Conservation (phyloP, 2,329 filamentous ascomycete genomes). For the Hypomyces perniciosus region DNA sequence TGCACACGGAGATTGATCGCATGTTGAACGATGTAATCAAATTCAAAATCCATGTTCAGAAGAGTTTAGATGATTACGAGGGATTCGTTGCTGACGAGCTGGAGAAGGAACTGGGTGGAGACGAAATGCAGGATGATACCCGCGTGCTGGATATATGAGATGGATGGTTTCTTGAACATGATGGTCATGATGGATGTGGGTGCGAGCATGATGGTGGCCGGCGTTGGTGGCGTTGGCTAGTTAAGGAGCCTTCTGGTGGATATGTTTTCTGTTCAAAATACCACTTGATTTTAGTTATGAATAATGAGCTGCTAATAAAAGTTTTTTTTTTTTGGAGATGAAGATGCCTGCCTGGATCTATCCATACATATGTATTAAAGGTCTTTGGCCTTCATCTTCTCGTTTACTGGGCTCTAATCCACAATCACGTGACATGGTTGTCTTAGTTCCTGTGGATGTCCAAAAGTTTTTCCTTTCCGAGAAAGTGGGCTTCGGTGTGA, state of each 20-base stretch:
- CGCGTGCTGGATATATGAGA: constrained; percentile 29
- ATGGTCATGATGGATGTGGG: neutral
- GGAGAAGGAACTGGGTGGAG: constrained; percentile 72
- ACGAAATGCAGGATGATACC: constrained; percentile 51
- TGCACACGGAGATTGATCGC: constrained; percentile 94
- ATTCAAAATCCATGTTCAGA: constrained; percentile 97
- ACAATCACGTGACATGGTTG: too few relatives aligned
- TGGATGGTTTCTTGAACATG: neutral
- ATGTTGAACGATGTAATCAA: constrained; percentile 97
- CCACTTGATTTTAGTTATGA: neutral
- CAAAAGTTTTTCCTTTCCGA: neutral
- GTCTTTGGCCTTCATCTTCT: too few relatives aligned
- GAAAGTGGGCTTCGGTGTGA: neutral
- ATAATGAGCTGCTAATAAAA: neutral
- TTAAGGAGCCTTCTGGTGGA: neutral
- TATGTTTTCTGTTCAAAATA: constrained; percentile 8
- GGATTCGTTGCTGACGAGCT: constrained; percentile 88
- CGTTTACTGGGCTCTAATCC: too few relatives aligned
- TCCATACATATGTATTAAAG: too few relatives aligned
- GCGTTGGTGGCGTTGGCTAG: constrained; percentile 11
- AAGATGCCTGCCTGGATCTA: neutral
- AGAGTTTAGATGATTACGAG: constrained; percentile 88
- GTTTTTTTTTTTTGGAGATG: neutral
- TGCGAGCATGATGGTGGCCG: constrained; percentile 23
- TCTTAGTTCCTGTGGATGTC: too few relatives aligned